A percentile compares a stretch with the other conserved stretches of the same genome.
These are phyloP conservation scores for Komagataea norvegica DNA, from an alignment of 1,139 yeast species.

Conservation along the genomic window DNA sequence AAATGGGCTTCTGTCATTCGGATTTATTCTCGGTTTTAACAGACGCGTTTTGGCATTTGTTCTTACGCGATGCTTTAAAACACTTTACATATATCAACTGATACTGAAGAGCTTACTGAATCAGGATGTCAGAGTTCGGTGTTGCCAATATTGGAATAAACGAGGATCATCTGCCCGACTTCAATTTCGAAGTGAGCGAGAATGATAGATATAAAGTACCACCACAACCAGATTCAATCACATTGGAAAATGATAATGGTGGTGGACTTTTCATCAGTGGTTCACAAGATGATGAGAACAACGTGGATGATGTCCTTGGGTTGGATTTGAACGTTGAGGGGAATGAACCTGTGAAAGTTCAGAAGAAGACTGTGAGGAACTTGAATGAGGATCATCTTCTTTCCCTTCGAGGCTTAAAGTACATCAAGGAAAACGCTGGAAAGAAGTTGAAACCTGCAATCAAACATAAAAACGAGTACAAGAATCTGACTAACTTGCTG, in stretches of 20 bases:
- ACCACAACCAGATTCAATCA: too few species aligned
- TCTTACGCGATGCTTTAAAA: too few species aligned
- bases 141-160: not conserved
- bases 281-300: too few species aligned
- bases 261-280: too few species aligned
- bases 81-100: too few species aligned
- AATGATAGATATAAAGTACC: not conserved
- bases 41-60: too few species aligned
- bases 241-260: too few species aligned
- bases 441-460: conserved; percentile 34
- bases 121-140: conserved; percentile 1
- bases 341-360: not conserved
- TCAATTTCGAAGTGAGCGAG: not conserved
- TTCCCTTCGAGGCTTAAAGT: conserved; percentile 45
- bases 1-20: too few species aligned
- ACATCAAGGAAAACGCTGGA: conserved; percentile 38
- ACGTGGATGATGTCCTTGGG: conserved; percentile 19
- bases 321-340: conserved; percentile 12
- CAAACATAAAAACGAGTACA: conserved; percentile 34
- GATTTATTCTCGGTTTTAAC: too few species aligned
- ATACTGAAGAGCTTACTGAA: too few species aligned
- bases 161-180: not conserved
- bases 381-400: conserved; percentile 48
- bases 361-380: conserved; percentile 21
- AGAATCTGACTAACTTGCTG: conserved; percentile 46